These are phyloP conservation scores for Davidsoniella eucalypti DNA, from an alignment of 2,329 filamentous ascomycete genomes.

Conservation along the genomic window DNA sequence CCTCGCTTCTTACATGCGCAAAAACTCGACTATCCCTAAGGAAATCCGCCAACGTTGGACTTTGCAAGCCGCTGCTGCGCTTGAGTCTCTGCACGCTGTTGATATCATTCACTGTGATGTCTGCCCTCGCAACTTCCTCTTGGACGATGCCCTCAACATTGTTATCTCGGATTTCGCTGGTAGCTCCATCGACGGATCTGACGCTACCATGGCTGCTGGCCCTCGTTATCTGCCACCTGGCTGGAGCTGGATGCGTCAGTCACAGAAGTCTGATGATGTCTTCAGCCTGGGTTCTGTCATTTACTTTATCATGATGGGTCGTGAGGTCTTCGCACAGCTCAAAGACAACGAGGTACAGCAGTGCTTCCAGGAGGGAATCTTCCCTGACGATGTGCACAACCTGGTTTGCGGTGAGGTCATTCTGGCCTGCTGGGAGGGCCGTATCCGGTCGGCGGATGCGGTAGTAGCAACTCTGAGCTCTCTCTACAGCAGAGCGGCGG, in stretches of 20 bases:
- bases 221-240: conserved; percentile 16
- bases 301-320: conserved; percentile 21
- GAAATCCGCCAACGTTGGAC: conserved; percentile 18
- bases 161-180: conserved; percentile 23
- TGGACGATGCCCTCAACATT: conserved; percentile 21
- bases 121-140: conserved; percentile 23
- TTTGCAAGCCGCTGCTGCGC: conserved; percentile 20
- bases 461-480: conserved; percentile 10
- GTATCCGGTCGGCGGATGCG: conserved; percentile 10
- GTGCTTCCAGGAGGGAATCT: conserved; percentile 17
- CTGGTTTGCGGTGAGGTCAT: conserved; percentile 18
- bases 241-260: conserved; percentile 16
- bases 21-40: conserved; percentile 7
- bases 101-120: conserved; percentile 25
- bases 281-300: conserved; percentile 22
- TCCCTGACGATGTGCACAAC: conserved; percentile 17
- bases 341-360: conserved; percentile 18
- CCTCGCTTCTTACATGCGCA: conserved; percentile 15
- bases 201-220: conserved; percentile 15
- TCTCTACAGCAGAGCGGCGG: conserved; percentile 12
- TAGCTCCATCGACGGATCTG: conserved; percentile 16
- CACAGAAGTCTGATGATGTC: conserved; percentile 18
- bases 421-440: conserved; percentile 18
- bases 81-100: conserved; percentile 21
- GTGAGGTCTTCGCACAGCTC: conserved; percentile 18